Conservation (phyloP, 2,329 filamentous ascomycete genomes). For the Phaeomoniella chlamydospora region DNA sequence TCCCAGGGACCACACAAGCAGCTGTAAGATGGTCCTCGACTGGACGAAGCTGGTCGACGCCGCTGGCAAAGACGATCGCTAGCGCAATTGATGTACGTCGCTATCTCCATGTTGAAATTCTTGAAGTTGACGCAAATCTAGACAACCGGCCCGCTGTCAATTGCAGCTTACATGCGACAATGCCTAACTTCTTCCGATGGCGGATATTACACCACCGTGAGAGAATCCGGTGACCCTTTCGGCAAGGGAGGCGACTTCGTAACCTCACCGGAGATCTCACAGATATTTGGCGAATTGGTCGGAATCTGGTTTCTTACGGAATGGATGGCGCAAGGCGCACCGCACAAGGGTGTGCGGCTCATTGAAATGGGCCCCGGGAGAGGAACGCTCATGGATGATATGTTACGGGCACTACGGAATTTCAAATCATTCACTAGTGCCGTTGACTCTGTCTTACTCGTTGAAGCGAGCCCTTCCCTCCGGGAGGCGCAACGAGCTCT, state of each 20-base stretch:
- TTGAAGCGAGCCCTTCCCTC: slow-evolving; percentile 79
- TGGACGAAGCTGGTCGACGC: slow-evolving; percentile 71
- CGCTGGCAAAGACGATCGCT: slow-evolving; percentile 72
- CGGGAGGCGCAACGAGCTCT: slow-evolving; percentile 64
- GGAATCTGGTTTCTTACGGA: slow-evolving; percentile 93
- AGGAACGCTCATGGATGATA: slow-evolving; percentile 94
- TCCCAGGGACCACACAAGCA: not conserved
- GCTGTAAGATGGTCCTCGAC: slow-evolving; percentile 14
- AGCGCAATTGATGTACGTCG: slow-evolving; percentile 65
- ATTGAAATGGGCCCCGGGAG: slow-evolving; percentile 90
- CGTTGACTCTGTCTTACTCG: slow-evolving; percentile 79
- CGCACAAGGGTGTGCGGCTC: slow-evolving; percentile 61
- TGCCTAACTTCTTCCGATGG: slow-evolving; percentile 82
- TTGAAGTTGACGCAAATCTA: slow-evolving; percentile 15
- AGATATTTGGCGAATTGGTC: slow-evolving; percentile 87
- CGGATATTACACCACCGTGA: slow-evolving; percentile 80
- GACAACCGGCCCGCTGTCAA: slow-evolving; percentile 78
- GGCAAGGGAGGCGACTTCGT: slow-evolving; percentile 91
- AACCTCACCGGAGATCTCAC: slow-evolving; percentile 93
- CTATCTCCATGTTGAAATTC: not conserved
- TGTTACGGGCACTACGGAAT: slow-evolving; percentile 70
- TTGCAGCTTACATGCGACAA: slow-evolving; percentile 97
- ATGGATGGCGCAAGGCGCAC: slow-evolving; percentile 83
- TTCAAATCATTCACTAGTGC: slow-evolving; percentile 65
- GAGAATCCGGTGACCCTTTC: slow-evolving; percentile 61